Evolutionary conservation across 2,329 filamentous ascomycete species (phyloP).

Genomic region (Neopestalotiopsis sp.): DNA sequence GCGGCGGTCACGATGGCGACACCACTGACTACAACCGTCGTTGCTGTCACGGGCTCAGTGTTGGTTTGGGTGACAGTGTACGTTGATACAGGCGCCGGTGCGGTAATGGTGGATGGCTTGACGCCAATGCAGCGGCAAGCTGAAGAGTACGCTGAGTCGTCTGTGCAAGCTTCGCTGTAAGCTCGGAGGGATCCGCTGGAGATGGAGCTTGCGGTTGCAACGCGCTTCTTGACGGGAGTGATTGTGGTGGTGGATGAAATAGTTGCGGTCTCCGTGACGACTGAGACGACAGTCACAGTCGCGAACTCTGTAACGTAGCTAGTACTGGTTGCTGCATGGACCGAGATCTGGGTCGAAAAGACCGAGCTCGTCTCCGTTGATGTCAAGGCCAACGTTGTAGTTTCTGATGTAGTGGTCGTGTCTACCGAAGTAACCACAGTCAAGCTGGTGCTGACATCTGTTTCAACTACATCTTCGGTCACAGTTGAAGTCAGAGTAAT

Average conservation of each 20-base stretch:
- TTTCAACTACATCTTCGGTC: neutral
- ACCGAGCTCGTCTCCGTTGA: neutral
- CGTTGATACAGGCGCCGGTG: neutral
- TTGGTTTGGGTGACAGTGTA: neutral
- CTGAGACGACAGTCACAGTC: neutral
- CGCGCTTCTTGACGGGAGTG: neutral
- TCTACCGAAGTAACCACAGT: neutral
- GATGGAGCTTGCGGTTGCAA: neutral
- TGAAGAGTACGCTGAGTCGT: neutral
- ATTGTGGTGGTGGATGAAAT: neutral
- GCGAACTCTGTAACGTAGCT: neutral
- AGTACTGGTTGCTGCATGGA: neutral
- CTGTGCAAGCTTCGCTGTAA: neutral
- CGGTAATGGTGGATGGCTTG: neutral
- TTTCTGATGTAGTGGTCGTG: neutral
- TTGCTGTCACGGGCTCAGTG: neutral
- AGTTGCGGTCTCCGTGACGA: neutral
- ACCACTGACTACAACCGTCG: neutral
- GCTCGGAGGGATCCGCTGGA: too few species aligned
- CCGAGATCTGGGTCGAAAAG: neutral
- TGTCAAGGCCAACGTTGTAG: neutral
- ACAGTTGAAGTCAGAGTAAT: neutral
- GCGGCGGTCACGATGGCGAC: neutral
- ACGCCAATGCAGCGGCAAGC: neutral
- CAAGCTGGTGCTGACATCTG: neutral